Evolutionary conservation across 1,284 basidiomycete species (phyloP).

Genomic region (Heimioporus retisporus): DNA sequence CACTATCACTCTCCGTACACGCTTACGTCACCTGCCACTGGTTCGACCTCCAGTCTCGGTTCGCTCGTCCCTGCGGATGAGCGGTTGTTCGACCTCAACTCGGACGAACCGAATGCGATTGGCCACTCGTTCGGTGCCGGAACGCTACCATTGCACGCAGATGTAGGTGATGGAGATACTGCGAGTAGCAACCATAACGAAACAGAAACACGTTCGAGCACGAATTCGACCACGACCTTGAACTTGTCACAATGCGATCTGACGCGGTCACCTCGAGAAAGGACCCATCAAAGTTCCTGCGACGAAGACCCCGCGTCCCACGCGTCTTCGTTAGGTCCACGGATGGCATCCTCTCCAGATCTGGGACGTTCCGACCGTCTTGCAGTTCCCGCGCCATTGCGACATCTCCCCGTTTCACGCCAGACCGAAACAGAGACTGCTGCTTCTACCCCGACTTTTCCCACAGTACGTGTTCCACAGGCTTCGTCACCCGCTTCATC

Average conservation of each 20-base stretch:
- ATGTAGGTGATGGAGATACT: conserved; percentile 19
- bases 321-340: conserved; percentile 28
- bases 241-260: no score
- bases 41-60: conserved; percentile 43
- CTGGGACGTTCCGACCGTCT: conserved; percentile 12
- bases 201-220: conserved; percentile 2
- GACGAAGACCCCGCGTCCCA: conserved; percentile 41
- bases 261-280: no score
- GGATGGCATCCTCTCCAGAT: neutral
- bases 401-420: neutral
- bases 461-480: conserved; percentile 4
- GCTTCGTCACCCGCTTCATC: neutral
- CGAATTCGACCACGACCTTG: no score
- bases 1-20: conserved; percentile 16
- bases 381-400: conserved; percentile 27
- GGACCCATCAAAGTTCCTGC: neutral
- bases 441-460: conserved; percentile 18
- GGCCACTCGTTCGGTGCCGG: conserved; percentile 5
- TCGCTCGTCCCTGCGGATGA: conserved; percentile 41
- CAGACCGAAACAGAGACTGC: no score
- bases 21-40: conserved; percentile 27
- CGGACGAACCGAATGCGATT: conserved; percentile 8
- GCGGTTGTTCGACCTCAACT: conserved; percentile 32
- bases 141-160: conserved; percentile 2
- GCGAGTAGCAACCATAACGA: conserved; percentile 7